phyloP scores from a whole-genome alignment of 495 filamentous ascomycete species.

The Aspergillus ellipticus region DNA sequence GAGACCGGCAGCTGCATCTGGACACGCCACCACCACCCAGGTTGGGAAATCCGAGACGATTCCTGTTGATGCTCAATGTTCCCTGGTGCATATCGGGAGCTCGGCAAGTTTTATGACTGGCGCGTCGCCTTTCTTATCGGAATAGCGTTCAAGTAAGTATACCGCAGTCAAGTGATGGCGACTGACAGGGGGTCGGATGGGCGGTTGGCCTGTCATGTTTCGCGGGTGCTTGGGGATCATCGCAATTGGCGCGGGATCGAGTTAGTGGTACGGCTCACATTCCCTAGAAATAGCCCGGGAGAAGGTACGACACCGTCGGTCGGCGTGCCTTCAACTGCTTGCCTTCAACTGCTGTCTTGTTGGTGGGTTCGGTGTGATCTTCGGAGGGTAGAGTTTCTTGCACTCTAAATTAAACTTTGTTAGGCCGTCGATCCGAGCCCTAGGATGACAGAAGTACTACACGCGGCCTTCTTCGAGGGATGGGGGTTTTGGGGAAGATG shows the following conservation, averaged over 20 bases:
- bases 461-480: too few species aligned
- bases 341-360: neutral
- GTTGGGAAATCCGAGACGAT: neutral
- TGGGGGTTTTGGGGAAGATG: too few species aligned
- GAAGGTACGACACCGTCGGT: neutral
- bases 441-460: too few species aligned
- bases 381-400: neutral
- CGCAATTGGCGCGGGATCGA: neutral
- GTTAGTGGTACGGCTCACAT: neutral
- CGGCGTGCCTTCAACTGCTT: neutral
- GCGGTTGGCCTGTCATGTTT: neutral
- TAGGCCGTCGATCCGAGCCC: neutral
- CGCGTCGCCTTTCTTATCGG: neutral
- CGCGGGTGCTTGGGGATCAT: neutral
- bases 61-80: neutral
- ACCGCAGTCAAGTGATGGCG: neutral
- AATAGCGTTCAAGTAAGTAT: too few species aligned
- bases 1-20: neutral
- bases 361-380: neutral
- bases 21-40: neutral
- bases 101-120: conserved; percentile 5
- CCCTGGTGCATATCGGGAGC: neutral
- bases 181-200: neutral
- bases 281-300: neutral
- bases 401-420: neutral